Percentiles rank a stretch among this genome's conserved stretches.
Evolutionary conservation across 2,329 filamentous ascomycete species (phyloP).

Genomic region (Pleochaeta shiraiana): DNA sequence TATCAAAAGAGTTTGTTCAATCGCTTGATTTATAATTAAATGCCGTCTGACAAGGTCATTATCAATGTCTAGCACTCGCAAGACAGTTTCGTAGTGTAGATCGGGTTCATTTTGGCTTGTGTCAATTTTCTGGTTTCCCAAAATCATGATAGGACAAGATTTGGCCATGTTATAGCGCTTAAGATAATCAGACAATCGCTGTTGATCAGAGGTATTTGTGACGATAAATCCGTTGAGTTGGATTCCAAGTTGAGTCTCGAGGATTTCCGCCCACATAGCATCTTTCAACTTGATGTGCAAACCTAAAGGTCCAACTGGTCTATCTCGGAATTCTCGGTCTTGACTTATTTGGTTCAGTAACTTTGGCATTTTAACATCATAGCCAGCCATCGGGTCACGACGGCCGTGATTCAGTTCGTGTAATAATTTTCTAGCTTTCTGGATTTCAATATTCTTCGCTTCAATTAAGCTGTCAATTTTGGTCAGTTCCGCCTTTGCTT

Average conservation of each 20-base stretch:
- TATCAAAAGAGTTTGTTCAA: conserved; percentile 72
- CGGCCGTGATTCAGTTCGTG: conserved; percentile 31
- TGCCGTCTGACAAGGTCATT: conserved; percentile 57
- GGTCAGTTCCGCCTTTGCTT: conserved; percentile 17
- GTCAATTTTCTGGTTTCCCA: conserved; percentile 30
- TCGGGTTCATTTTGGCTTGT: conserved; percentile 53
- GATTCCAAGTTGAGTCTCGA: conserved; percentile 57
- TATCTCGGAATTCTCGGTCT: conserved; percentile 45
- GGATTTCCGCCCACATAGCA: conserved; percentile 59
- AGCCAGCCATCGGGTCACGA: conserved; percentile 40
- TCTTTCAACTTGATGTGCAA: conserved; percentile 53
- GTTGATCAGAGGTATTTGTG: conserved; percentile 51
- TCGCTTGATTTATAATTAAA: conserved; percentile 58
- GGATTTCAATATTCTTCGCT: conserved; percentile 31
- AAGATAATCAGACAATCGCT: conserved; percentile 28
- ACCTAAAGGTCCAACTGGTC: conserved; percentile 70
- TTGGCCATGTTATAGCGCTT: conserved; percentile 26
- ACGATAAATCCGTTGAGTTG: conserved; percentile 63
- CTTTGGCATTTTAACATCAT: conserved; percentile 35
- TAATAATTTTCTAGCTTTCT: conserved; percentile 28
- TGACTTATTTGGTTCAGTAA: conserved; percentile 46
- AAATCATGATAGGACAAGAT: conserved; percentile 37
- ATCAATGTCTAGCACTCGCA: conserved; percentile 65
- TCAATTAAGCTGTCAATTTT: conserved; percentile 18
- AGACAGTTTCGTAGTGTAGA: conserved; percentile 46